Percentiles rank a stretch among this genome's conserved stretches.
Conservation (phyloP, 2,329 filamentous ascomycete genomes). For the Aspergillus candidus region DNA sequence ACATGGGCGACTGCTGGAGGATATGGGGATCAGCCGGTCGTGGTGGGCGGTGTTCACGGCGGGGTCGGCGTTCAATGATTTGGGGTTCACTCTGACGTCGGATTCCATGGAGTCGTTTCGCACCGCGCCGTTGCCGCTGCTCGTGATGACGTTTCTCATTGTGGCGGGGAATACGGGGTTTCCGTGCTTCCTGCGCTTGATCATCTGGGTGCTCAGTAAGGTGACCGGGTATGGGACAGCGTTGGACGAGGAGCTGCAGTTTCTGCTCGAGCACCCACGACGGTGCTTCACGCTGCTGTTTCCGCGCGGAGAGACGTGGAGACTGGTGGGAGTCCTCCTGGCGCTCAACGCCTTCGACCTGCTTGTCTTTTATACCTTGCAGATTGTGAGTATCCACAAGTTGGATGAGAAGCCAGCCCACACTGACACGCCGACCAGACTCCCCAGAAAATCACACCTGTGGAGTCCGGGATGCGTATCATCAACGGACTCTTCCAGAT, state of each 20-base stretch:
- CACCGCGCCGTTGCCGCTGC: constrained; percentile 63
- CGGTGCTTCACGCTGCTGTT: constrained; percentile 93
- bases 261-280: constrained; percentile 84
- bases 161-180: constrained; percentile 91
- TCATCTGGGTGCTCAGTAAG: constrained; percentile 76
- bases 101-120: constrained; percentile 90
- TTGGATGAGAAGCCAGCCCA: background rate
- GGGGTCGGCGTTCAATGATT: constrained; percentile 81
- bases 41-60: constrained; percentile 91
- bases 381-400: constrained; percentile 59
- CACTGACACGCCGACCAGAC: constrained; percentile 5
- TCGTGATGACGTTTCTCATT: constrained; percentile 76
- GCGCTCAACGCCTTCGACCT: constrained; percentile 75
- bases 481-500: constrained; percentile 61
- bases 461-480: constrained; percentile 51
- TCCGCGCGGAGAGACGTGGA: constrained; percentile 81
- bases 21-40: constrained; percentile 52
- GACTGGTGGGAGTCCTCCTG: constrained; percentile 78
- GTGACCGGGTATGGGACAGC: constrained; percentile 57
- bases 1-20: constrained; percentile 58
- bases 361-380: constrained; percentile 72
- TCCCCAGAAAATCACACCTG: constrained; percentile 58
- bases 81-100: constrained; percentile 81
- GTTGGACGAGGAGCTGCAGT: constrained; percentile 78
- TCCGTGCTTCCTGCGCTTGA: constrained; percentile 82